A percentile compares a stretch with the other conserved stretches of the same genome.
phyloP scores from a whole-genome alignment of 306 rosid species.

The Pterocarpus santalinus region DNA sequence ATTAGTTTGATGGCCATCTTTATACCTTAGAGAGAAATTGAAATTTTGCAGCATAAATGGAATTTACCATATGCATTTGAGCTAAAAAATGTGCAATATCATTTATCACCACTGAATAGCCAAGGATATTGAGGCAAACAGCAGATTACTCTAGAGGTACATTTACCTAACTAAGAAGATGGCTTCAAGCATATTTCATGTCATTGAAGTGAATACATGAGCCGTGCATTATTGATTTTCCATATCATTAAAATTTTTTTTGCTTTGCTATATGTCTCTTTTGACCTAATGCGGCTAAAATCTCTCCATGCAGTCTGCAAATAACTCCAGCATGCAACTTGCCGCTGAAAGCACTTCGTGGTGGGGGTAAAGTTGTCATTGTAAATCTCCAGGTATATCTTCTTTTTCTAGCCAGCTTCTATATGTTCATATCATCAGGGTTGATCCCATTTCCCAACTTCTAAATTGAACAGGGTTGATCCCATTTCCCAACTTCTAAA shows the following conservation, averaged over 20 bases:
- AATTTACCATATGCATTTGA: constrained; percentile 7
- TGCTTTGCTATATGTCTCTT: constrained; percentile 38
- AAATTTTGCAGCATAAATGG: constrained; percentile 1
- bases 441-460: constrained; percentile 24
- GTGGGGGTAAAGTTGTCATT: constrained; percentile 95
- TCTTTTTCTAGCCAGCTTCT: constrained; percentile 16
- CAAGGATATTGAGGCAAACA: background rate
- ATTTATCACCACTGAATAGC: constrained; percentile 18
- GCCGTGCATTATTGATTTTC: background rate
- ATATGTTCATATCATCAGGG: background rate
- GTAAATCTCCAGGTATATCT: constrained; percentile 93
- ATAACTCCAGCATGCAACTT: constrained; percentile 99
- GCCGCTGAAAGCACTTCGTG: constrained; percentile 89
- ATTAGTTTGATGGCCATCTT: background rate
- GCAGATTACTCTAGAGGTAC: background rate
- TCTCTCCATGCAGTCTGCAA: constrained; percentile 78
- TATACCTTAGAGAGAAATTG: background rate
- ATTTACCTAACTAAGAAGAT: constrained; percentile 21
- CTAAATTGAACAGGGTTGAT: background rate
- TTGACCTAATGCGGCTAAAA: constrained; percentile 44
- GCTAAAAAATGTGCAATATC: background rate
- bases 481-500: constrained; percentile 15
- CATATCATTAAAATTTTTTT: constrained; percentile 11
- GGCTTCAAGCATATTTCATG: constrained; percentile 14
- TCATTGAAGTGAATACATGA: constrained; percentile 23